A percentile compares a stretch with the other conserved stretches of the same genome.
Conservation (phyloP, 2,329 filamentous ascomycete species). For the Xylariaceae sp. region DNA sequence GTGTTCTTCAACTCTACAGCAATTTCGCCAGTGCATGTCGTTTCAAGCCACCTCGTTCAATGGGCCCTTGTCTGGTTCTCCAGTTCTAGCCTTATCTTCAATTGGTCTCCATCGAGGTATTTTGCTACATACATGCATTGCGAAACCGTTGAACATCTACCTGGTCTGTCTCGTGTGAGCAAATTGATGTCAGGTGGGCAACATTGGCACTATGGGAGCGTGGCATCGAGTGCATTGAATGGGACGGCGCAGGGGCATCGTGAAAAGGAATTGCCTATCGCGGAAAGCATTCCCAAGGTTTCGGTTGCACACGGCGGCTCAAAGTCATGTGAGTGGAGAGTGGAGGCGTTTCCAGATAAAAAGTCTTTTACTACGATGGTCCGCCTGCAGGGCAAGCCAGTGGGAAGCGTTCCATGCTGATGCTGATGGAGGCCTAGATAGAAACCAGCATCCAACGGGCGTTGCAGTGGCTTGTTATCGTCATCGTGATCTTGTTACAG, state of each 20-base stretch:
- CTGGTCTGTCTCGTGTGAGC: neutral
- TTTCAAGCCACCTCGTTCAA: too few species aligned
- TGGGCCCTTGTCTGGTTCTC: too few species aligned
- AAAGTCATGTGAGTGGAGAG: conserved; percentile 24
- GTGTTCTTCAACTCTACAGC: too few species aligned
- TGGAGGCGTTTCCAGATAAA: conserved; percentile 3
- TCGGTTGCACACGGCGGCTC: conserved; percentile 26
- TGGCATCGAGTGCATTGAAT: too few species aligned
- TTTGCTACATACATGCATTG: too few species aligned
- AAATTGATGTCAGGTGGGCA: conserved; percentile 3
- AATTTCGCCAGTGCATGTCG: too few species aligned
- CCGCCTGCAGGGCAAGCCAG: too few species aligned
- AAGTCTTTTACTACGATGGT: too few species aligned
- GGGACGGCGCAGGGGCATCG: too few species aligned
- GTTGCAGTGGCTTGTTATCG: neutral
- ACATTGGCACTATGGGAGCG: conserved; percentile 6
- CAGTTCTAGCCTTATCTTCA: too few species aligned
- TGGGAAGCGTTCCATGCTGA: too few species aligned
- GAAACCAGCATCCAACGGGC: neutral
- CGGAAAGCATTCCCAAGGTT: conserved; percentile 6
- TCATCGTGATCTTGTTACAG: neutral
- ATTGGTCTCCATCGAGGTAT: too few species aligned
- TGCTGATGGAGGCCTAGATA: neutral
- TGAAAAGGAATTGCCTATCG: conserved; percentile 11
- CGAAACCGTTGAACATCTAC: neutral